Base-by-base conservation (phyloP, 768 basidiomycete genomes). In the Xerocomellus intermedius region DNA sequence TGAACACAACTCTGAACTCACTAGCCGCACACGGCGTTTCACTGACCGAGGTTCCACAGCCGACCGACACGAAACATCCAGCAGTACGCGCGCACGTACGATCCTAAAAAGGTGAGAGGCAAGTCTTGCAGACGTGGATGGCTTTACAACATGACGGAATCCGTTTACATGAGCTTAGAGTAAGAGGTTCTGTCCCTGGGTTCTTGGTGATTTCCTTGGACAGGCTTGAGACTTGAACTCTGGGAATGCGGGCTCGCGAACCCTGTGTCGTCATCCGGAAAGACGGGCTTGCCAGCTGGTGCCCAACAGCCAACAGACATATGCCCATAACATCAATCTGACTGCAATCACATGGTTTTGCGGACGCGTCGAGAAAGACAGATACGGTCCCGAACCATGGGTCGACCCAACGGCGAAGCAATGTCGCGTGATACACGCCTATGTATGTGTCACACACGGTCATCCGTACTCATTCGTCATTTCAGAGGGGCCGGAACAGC, bases 331-430 rank as follows among this genome's bases (percentile, higher is more conserved):
- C 46, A 36, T 21, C 2, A 5, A 22, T 56, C 42, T 45, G 38
- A 56, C 39, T 4, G 28, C 10, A 9, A 44, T 32, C 8, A 73
- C 75, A 83, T 71, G 75, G 62, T 49, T 85, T 76, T 81, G 81
- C 57, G 85, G 83, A 7, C 81, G 90, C 8, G 72, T 91, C 14
- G 79, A 85, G 56, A 67, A 71, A 48, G 65, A 81, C 22, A 63
- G 64, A 8, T 82, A n/a, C n/a, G 78, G 62, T 92, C 92, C 63
- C 80, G 79, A 39, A 91, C 90, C 0, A 91, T 84, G 0, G 85
- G 77, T 92, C 37, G 83, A 85, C 48, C 89, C 89, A 0, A 89
- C 82, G 2, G 90, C 88, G 5, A 92, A 91, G 65, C 90, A 91
- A 60, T 79, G 80, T 57, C 77, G 75, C 38, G 84, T 91, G 14